Evolutionary conservation across 2,329 filamentous ascomycete genomes (phyloP).

Genomic region (Colletotrichum ledebouriae): DNA sequence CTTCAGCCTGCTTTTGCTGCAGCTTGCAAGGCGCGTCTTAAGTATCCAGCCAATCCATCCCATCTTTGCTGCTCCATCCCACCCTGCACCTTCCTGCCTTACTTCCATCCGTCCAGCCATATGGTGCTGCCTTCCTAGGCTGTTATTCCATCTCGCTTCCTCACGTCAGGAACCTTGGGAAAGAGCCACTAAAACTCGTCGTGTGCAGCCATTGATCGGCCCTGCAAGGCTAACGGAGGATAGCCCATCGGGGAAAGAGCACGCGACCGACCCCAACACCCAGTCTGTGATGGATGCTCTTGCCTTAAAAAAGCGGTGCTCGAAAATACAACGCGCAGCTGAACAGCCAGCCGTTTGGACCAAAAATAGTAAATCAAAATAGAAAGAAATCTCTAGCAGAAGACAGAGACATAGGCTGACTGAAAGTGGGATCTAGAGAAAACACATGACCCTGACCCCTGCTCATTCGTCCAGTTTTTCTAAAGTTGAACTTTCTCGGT

Average conservation of each 20-base stretch:
- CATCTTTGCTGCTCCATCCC: constrained; percentile 29
- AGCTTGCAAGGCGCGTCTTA: constrained; percentile 1
- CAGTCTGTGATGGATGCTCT: no score
- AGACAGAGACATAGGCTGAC: constrained; percentile 8
- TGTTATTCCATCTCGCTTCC: not conserved
- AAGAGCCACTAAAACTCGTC: constrained; percentile 15
- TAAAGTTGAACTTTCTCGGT: not conserved
- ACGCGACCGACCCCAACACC: not conserved
- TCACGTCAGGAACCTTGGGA: not conserved
- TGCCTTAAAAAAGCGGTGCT: no score
- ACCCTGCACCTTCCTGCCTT: constrained; percentile 24
- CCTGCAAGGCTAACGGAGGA: not conserved
- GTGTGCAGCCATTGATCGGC: constrained; percentile 22
- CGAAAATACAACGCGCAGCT: no score
- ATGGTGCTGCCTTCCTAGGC: constrained; percentile 5
- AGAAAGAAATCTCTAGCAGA: not conserved
- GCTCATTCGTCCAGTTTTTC: constrained; percentile 25
- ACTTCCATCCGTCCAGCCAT: not conserved
- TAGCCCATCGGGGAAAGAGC: constrained; percentile 10
- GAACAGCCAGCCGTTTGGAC: no score
- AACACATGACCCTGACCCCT: constrained; percentile 10
- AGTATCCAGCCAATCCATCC: constrained; percentile 31
- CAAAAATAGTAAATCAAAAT: not conserved
- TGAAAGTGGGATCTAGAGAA: constrained; percentile 1
- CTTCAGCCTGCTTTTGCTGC: not conserved